Base-by-base conservation (phyloP, 2,329 filamentous ascomycete genomes). In the Xylariaceae sp. region DNA sequence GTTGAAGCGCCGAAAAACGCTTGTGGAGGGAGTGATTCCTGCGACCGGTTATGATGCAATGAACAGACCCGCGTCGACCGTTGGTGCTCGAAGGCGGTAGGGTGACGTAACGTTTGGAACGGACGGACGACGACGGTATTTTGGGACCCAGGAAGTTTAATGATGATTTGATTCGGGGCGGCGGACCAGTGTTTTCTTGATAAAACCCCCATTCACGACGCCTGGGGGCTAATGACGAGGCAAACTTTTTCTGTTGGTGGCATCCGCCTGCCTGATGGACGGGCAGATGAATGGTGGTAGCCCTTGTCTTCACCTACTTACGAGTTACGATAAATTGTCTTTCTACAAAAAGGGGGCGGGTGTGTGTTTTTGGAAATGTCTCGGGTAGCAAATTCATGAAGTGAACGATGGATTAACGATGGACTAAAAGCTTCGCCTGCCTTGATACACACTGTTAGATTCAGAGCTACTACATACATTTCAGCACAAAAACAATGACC, bases 1-100 rank as follows among this genome's bases (percentile, higher is more conserved):
- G 18, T 74, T 88, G 60, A 95, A 95, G 77, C 86, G 91, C 66
- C 86, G 90, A 64, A 93, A 92, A 79, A 92, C 89, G 0, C 80
- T 89, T 65, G 82, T 85, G 63, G 86, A 90, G 67, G 77, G 80
- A 9, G 76, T 78, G 2, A 77, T 82, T n/a, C 75, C 81, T 23
- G 73, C 76, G 18, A 75, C 81, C 18, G 73, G 72, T 15, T 83
- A 82, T 66, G 80, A 83, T 53, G 66, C 77, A 15, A 74, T 82
- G 70, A 79, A 72, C 64, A 78, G 80, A 63, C 73, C 79, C 56
- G 73, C 78, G 41, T 75, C 80, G 2, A 72, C 76, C 18, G 74
- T 82, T 57, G 71, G 60, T 37, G 15, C 75, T 37, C 73, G 75
- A 64, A 65, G 67, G 35, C 67, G 69, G 67, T 67, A 18, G 17